These are phyloP conservation scores for Globisporangium acanthophoron DNA, from an alignment of 352 stramenopile species.

Conservation along the genomic window DNA sequence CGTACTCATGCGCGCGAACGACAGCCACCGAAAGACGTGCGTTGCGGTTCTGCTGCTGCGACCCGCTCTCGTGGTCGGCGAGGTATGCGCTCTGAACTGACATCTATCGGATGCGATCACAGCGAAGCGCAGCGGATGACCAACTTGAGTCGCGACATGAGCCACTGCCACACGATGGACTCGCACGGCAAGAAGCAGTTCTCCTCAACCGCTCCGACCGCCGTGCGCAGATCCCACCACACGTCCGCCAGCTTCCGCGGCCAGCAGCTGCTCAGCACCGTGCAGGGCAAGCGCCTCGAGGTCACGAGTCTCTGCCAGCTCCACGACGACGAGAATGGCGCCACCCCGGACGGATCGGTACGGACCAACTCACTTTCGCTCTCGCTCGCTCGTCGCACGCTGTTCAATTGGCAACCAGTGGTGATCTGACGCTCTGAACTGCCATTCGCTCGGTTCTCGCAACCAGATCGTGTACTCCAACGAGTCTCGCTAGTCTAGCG, in stretches of 20 bases:
- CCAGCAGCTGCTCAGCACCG: slow-evolving; percentile 62
- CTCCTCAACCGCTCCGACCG: slow-evolving; percentile 36
- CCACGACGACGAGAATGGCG: slow-evolving; percentile 50
- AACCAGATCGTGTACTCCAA: too few relatives aligned
- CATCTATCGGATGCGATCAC: neutral
- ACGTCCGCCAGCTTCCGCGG: slow-evolving; percentile 61
- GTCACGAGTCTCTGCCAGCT: slow-evolving; percentile 63
- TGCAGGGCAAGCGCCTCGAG: slow-evolving; percentile 68
- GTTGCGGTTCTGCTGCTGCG: neutral
- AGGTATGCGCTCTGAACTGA: too few relatives aligned
- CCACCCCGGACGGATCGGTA: slow-evolving; percentile 42
- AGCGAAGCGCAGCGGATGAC: slow-evolving; percentile 68
- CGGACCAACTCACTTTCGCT: neutral
- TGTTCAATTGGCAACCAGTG: too few relatives aligned
- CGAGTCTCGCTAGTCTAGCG: too few relatives aligned
- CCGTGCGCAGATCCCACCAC: slow-evolving; percentile 34
- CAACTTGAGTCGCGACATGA: slow-evolving; percentile 61
- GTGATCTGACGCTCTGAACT: neutral
- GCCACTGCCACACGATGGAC: slow-evolving; percentile 55
- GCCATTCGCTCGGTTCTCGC: neutral
- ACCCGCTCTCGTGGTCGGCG: neutral
- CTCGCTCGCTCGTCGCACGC: neutral
- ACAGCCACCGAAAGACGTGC: slow-evolving; percentile 52
- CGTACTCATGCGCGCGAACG: slow-evolving; percentile 49
- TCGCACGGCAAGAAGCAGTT: slow-evolving; percentile 58